Evolutionary conservation across 106 monocot genomes (phyloP).

Genomic region (Dioscorea zingiberensis): DNA sequence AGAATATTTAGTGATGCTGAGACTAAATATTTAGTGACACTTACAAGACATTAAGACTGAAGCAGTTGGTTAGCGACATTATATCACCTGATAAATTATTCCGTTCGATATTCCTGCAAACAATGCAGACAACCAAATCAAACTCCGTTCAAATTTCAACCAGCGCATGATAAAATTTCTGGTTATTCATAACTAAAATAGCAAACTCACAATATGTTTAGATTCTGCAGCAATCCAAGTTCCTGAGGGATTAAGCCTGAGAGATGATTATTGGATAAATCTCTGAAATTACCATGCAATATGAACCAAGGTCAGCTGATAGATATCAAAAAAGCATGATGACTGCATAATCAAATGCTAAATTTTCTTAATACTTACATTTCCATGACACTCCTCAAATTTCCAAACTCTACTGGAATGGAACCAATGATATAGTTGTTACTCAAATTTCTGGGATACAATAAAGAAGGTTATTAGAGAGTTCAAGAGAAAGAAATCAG

Average conservation of each 20-base stretch:
- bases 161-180: no score
- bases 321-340: no score
- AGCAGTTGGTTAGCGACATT: slow-evolving; percentile 51
- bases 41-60: slow-evolving; percentile 78
- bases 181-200: no score
- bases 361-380: slow-evolving; percentile 40
- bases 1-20: background rate
- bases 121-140: background rate
- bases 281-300: slow-evolving; percentile 40
- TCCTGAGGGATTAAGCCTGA: slow-evolving; percentile 72
- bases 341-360: no score
- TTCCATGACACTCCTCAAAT: slow-evolving; percentile 83
- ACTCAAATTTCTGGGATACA: slow-evolving; percentile 66
- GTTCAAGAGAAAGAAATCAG: background rate
- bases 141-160: background rate
- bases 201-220: slow-evolving; percentile 52
- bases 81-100: slow-evolving; percentile 85
- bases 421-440: slow-evolving; percentile 59
- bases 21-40: no score
- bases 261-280: slow-evolving; percentile 65
- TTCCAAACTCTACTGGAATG: slow-evolving; percentile 90
- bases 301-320: background rate
- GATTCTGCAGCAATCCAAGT: slow-evolving; percentile 78
- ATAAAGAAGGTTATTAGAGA: background rate
- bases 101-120: slow-evolving; percentile 50